Evolutionary conservation across 345 rosid species (phyloP), one percentile per base, ranked within the genome.

Genomic region (Syzygium aromaticum): DNA sequence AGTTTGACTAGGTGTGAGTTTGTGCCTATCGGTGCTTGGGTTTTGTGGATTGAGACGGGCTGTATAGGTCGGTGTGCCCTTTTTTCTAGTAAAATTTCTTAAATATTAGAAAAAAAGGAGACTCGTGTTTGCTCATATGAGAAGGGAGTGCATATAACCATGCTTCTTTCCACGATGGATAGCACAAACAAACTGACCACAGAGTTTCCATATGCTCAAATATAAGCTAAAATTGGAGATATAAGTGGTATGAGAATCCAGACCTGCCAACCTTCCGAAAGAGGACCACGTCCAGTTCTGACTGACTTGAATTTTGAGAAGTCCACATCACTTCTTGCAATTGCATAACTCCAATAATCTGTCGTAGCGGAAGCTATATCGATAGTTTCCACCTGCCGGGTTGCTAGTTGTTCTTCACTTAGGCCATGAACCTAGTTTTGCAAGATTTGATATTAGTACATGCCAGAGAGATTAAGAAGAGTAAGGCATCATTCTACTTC

Each of bases 191-290:
- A 73, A 22, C 27, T 38, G 49, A 11, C 82, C 49, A 33, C 23
- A 73, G 82, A 38, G 49, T 38, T 64, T 38, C 82, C 82, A 38
- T 73, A 73, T 21, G 49, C 49, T 73, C 15, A 1, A 38, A 73
- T 73, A 73, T 73, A 73, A 73, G 82, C 14, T 33, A 73, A 33
- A 67, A 73, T 38, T 73, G 86, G 86, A 52, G 86, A 84, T 84
- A 53, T 84, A 28, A 53, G 46, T 84, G 86, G 63, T 84, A 84
- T 17, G 86, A 51, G 63, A 64, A 87, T 53, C 51, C 92, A 73
- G 53, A 95, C 97, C 97, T 95, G 94, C 97, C 97, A 95, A 85
- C 94, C 94, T 49, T 92, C 90, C 85, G 88, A 85, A 77, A 95
- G 95, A 9, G 95, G 96, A 87, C 97, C 97, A 28, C 94, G 95